phyloP scores from a whole-genome alignment of 2,329 filamentous ascomycete species.

The Penicillium psychrosexuale region DNA sequence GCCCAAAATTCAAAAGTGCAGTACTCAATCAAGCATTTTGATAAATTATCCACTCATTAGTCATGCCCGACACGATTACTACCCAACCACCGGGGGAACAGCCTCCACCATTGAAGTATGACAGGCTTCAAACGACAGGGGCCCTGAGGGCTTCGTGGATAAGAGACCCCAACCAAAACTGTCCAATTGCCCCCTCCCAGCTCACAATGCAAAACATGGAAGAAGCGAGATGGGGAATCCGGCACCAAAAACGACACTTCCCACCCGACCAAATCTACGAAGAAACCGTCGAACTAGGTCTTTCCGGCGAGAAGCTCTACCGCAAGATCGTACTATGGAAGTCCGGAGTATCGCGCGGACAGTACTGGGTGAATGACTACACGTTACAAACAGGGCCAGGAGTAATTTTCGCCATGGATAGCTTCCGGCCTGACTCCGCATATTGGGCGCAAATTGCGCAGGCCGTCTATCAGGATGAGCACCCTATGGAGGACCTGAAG shows the following conservation, averaged over 20 bases:
- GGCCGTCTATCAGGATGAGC: neutral
- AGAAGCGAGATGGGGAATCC: neutral
- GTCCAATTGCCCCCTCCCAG: neutral
- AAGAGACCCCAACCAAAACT: neutral
- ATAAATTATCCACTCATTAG: neutral
- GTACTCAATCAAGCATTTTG: neutral
- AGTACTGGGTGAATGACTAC: neutral
- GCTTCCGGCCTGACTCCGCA: conserved; percentile 3
- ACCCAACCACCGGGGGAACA: neutral
- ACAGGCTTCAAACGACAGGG: neutral
- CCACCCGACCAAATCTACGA: neutral
- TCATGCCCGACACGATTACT: neutral
- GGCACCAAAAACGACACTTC: neutral
- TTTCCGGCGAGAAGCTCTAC: neutral
- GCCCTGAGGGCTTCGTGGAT: neutral
- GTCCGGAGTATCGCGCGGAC: neutral
- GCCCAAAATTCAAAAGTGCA: neutral
- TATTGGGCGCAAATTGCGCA: conserved; percentile 6
- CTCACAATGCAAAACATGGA: neutral
- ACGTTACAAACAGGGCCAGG: neutral
- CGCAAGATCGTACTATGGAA: neutral
- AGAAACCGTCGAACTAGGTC: neutral
- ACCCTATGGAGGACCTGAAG: neutral
- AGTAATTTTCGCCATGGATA: neutral
- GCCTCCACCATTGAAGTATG: neutral